A percentile compares a stretch with the other conserved stretches of the same genome.
phyloP scores from a whole-genome alignment of 805 yeast species.

The Kodamaea kakaduensis region DNA sequence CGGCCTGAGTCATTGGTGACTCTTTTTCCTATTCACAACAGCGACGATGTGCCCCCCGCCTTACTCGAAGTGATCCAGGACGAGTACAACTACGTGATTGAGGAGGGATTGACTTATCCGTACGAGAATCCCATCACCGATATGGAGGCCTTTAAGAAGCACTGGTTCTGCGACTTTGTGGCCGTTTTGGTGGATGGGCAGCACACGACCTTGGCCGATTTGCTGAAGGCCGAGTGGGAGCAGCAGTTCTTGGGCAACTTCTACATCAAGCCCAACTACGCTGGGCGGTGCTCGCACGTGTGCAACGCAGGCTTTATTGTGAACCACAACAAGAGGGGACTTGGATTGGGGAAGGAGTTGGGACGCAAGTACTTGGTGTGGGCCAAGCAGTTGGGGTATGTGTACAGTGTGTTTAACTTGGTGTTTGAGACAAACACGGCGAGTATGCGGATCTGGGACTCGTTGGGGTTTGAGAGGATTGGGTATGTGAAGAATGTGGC shows the following conservation, averaged over 20 bases:
- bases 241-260: conserved; percentile 62
- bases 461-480: conserved; percentile 72
- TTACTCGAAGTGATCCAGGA: conserved; percentile 45
- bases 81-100: conserved; percentile 63
- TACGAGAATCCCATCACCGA: conserved; percentile 35
- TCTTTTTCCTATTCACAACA: conserved; percentile 53
- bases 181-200: conserved; percentile 53
- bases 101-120: conserved; percentile 76
- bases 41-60: conserved; percentile 45
- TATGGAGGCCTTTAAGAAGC: conserved; percentile 50
- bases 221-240: conserved; percentile 42
- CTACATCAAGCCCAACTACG: conserved; percentile 82
- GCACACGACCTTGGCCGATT: conserved; percentile 18
- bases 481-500: conserved; percentile 78
- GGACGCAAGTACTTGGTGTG: conserved; percentile 63
- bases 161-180: conserved; percentile 66
- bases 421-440: conserved; percentile 81
- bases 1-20: conserved; percentile 46
- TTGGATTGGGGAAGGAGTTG: conserved; percentile 63
- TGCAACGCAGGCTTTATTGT: conserved; percentile 89
- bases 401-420: conserved; percentile 79
- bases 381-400: conserved; percentile 79
- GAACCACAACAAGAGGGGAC: conserved; percentile 53
- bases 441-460: conserved; percentile 76
- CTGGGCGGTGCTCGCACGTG: conserved; percentile 78